These are phyloP conservation scores for Asterophora lycoperdoides DNA, from an alignment of 768 basidiomycete species.

Conservation along the genomic window DNA sequence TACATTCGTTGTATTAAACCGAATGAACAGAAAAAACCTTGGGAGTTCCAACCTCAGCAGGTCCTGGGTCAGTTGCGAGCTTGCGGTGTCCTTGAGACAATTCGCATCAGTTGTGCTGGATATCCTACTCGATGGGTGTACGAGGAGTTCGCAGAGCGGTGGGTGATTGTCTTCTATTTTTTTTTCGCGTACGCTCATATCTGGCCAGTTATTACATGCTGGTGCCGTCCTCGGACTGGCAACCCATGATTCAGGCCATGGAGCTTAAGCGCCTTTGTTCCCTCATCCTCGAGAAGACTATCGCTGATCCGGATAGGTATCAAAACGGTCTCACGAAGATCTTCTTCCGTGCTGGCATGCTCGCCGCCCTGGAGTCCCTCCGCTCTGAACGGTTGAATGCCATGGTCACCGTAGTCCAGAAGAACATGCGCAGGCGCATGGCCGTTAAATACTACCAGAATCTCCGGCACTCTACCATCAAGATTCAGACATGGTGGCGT, in stretches of 20 bases:
- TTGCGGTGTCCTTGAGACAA: constrained; percentile 98
- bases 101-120: constrained; percentile 97
- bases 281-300: constrained; percentile 78
- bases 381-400: constrained; percentile 84
- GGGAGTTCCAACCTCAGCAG: constrained; percentile 96
- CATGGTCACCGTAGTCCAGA: constrained; percentile 94
- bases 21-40: constrained; percentile 92
- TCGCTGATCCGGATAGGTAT: constrained; percentile 94
- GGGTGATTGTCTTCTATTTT: constrained; percentile 21
- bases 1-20: constrained; percentile 99
- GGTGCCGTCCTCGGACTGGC: constrained; percentile 82
- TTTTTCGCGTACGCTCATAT: constrained; percentile 14
- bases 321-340: constrained; percentile 97
- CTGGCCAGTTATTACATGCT: constrained; percentile 90
- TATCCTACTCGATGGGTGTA: constrained; percentile 99
- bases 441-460: constrained; percentile 75
- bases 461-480: constrained; percentile 71
- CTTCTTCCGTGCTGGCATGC: constrained; percentile 99
- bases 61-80: constrained; percentile 93
- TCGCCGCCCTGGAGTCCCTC: constrained; percentile 89
- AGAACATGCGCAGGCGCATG: constrained; percentile 89
- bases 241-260: constrained; percentile 75
- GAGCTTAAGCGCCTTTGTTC: constrained; percentile 80
- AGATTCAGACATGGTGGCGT: constrained; percentile 93
- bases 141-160: constrained; percentile 98